Evolutionary conservation across 1,284 basidiomycete species (phyloP).

Genomic region (Puccinia horiana): DNA sequence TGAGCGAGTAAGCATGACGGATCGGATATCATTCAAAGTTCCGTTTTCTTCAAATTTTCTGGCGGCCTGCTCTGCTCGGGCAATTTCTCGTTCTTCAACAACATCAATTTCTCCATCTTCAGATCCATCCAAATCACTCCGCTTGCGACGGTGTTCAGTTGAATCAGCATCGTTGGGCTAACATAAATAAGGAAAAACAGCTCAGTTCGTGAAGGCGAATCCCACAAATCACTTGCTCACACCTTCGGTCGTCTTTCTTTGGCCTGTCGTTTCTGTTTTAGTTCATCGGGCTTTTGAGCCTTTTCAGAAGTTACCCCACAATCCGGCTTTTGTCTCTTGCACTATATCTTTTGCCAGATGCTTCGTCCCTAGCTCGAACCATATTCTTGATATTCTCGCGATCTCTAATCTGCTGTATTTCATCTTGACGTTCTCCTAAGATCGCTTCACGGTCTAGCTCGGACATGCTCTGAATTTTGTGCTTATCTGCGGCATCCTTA

Average conservation of each 20-base stretch:
- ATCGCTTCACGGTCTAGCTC: conserved; percentile 46
- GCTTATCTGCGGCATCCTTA: conserved; percentile 23
- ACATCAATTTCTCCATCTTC: conserved; percentile 41
- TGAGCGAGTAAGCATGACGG: conserved; percentile 39
- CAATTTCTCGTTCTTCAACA: conserved; percentile 21
- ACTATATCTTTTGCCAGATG: conserved; percentile 30
- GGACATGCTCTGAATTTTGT: conserved; percentile 37
- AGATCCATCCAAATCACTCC: conserved; percentile 15
- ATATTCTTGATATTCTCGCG: conserved; percentile 48
- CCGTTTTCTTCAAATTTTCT: conserved; percentile 33
- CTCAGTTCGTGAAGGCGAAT: background rate
- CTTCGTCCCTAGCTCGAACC: conserved; percentile 44
- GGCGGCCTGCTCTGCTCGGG: background rate
- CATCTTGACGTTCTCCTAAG: conserved; percentile 45
- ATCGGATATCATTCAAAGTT: conserved; percentile 25
- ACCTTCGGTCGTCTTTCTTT: conserved; percentile 42
- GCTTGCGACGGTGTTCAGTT: conserved; percentile 1
- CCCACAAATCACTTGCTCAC: background rate
- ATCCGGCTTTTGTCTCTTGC: conserved; percentile 42
- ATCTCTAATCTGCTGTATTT: conserved; percentile 45
- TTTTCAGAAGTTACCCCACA: conserved; percentile 37
- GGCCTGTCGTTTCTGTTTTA: conserved; percentile 45
- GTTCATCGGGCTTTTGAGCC: conserved; percentile 45
- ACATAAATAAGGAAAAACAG: background rate
- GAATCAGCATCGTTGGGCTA: conserved; percentile 18